Conservation (phyloP, 2,329 filamentous ascomycete genomes). For the Fusarium sp. region DNA sequence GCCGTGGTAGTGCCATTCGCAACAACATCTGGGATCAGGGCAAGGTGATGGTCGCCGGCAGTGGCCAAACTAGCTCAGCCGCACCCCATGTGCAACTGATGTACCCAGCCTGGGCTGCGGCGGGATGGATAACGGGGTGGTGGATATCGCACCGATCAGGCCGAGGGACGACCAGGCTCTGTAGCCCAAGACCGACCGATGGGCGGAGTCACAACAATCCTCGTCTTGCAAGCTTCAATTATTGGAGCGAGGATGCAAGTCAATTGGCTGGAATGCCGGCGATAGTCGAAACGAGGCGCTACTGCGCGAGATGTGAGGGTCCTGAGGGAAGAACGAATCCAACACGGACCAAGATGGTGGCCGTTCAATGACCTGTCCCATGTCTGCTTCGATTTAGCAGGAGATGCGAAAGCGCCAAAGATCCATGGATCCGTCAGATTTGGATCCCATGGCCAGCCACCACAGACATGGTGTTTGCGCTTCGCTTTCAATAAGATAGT, state of each 20-base stretch:
- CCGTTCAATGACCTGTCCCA: constrained; percentile 24
- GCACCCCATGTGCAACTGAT: constrained; percentile 24
- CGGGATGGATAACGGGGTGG: constrained; percentile 24
- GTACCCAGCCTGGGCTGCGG: constrained; percentile 9
- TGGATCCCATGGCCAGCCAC: constrained; percentile 23
- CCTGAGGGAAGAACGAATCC: constrained; percentile 21
- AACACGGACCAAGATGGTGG: constrained; percentile 26
- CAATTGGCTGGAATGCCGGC: constrained; percentile 19
- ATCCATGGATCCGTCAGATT: constrained; percentile 23
- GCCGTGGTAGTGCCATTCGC: constrained; percentile 13
- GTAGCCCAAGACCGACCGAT: not conserved
- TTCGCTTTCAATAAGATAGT: constrained; percentile 20
- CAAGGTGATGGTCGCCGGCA: constrained; percentile 13
- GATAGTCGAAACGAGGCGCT: constrained; percentile 15
- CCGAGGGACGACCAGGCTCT: constrained; percentile 17
- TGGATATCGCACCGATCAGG: constrained; percentile 28
- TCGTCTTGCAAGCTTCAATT: constrained; percentile 4
- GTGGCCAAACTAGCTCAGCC: constrained; percentile 27
- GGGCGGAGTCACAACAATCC: constrained; percentile 8
- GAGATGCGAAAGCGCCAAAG: constrained; percentile 12
- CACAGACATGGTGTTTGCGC: constrained; percentile 16
- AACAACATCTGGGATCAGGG: constrained; percentile 4
- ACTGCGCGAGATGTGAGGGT: constrained; percentile 19
- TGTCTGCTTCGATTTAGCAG: constrained; percentile 16
- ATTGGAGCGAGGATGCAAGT: constrained; percentile 9